Evolutionary conservation across 1,139 yeast species (phyloP).

Genomic region (Groenewaldozyma sp.): DNA sequence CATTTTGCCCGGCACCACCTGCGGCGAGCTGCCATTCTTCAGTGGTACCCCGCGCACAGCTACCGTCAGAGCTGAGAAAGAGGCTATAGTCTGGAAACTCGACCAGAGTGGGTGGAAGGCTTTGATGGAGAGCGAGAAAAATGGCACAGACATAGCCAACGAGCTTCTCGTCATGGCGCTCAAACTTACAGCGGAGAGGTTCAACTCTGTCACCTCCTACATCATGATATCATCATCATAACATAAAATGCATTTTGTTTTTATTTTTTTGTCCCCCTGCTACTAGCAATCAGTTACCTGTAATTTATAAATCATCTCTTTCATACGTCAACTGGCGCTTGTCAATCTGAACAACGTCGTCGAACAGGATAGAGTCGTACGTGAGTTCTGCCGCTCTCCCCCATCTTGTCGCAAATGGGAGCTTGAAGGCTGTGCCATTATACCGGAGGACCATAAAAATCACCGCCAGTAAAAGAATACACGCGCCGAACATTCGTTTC

Average conservation of each 20-base stretch:
- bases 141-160: slow-evolving; percentile 48
- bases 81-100: slow-evolving; percentile 66
- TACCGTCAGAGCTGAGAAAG: slow-evolving; percentile 38
- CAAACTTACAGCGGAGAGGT: slow-evolving; percentile 61
- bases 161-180: slow-evolving; percentile 62
- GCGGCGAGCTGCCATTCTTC: slow-evolving; percentile 61
- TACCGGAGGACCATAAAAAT: too few relatives aligned
- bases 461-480: too few relatives aligned
- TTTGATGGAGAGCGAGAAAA: slow-evolving; percentile 32
- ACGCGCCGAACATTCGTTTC: too few relatives aligned
- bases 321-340: too few relatives aligned
- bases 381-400: too few relatives aligned
- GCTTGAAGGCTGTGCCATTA: too few relatives aligned
- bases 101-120: slow-evolving; percentile 39
- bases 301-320: background rate
- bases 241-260: too few relatives aligned
- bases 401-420: too few relatives aligned
- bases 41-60: slow-evolving; percentile 35
- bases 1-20: slow-evolving; percentile 80
- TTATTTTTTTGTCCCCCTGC: too few relatives aligned
- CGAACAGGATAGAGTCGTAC: too few relatives aligned
- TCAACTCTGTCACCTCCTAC: slow-evolving; percentile 36
- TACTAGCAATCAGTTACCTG: background rate
- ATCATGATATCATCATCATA: slow-evolving; percentile 22
- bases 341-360: too few relatives aligned